Conservation (phyloP, 148 eudicot genomes). For the Salicornia ramosissima region DNA sequence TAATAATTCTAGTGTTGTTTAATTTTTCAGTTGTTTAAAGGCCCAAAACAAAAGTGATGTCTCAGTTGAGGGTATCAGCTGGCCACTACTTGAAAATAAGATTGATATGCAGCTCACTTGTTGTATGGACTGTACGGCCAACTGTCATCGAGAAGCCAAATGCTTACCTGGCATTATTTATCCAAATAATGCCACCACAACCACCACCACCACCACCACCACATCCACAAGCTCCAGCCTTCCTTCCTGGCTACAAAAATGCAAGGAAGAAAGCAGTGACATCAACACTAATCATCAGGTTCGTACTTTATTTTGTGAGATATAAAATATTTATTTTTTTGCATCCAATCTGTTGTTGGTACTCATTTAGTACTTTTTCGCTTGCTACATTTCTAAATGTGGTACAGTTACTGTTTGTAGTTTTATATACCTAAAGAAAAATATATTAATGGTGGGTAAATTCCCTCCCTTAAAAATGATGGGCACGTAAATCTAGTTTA, state of each 20-base stretch:
- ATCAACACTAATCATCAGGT: slow-evolving; percentile 43
- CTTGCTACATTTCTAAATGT: no score
- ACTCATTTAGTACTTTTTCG: no score
- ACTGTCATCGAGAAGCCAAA: slow-evolving; percentile 26
- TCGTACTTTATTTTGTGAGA: no score
- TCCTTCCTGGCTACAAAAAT: slow-evolving; percentile 66
- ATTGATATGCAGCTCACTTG: slow-evolving; percentile 47
- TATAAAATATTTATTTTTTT: no score
- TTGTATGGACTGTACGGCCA: slow-evolving; percentile 50
- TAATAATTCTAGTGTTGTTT: background rate
- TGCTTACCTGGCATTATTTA: slow-evolving; percentile 23
- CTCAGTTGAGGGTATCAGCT: slow-evolving; percentile 32
- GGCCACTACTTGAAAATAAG: slow-evolving; percentile 33
- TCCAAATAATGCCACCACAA: slow-evolving; percentile 15
- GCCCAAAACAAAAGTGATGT: slow-evolving; percentile 29
- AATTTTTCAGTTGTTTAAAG: slow-evolving; percentile 33
- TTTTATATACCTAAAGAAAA: no score
- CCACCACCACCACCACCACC: slow-evolving; percentile 19
- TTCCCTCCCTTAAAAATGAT: no score
- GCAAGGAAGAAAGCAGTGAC: slow-evolving; percentile 48
- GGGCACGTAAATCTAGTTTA: no score
- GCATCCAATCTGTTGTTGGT: no score
- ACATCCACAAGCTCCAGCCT: slow-evolving; percentile 43
- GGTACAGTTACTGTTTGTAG: no score
- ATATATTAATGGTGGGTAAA: no score